Percentiles rank a stretch among this genome's conserved stretches.
Conservation (phyloP, 148 eudicot genomes). For the Rhododendron williamsianum region DNA sequence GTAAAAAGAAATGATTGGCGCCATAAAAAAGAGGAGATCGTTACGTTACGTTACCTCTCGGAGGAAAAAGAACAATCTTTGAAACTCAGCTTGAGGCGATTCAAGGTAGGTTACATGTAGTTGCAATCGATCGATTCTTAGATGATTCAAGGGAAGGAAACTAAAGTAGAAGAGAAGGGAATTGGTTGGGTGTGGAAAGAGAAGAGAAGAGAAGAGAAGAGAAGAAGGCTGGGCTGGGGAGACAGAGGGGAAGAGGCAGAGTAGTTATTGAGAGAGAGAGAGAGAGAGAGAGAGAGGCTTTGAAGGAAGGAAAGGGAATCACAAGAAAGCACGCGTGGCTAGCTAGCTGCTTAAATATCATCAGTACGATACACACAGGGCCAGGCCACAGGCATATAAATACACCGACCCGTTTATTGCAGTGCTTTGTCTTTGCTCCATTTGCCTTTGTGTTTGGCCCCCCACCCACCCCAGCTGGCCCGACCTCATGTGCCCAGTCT, state of each 20-base stretch:
- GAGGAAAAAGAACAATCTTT: not conserved
- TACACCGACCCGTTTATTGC: not conserved
- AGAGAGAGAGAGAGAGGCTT: not conserved
- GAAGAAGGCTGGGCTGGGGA: not conserved
- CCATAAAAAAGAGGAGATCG: not conserved
- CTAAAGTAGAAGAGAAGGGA: not conserved
- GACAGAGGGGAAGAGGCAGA: not conserved
- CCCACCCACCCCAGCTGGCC: not conserved
- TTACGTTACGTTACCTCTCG: not conserved
- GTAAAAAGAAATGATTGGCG: not conserved
- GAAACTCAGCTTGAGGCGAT: not conserved
- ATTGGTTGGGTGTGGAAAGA: slow-evolving; percentile 2
- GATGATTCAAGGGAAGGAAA: not conserved
- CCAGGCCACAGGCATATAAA: not conserved
- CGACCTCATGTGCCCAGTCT: not conserved
- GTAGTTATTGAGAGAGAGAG: not conserved
- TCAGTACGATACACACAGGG: not conserved
- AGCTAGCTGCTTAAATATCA: not conserved
- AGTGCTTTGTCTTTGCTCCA: not conserved
- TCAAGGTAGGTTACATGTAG: not conserved
- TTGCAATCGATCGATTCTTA: not conserved
- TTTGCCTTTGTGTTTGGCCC: not conserved
- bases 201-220: not conserved
- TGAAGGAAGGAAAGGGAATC: not conserved
- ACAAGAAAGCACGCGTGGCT: slow-evolving; percentile 21